phyloP scores from a whole-genome alignment of 2,329 filamentous ascomycete species.

The Clonostachys solani region DNA sequence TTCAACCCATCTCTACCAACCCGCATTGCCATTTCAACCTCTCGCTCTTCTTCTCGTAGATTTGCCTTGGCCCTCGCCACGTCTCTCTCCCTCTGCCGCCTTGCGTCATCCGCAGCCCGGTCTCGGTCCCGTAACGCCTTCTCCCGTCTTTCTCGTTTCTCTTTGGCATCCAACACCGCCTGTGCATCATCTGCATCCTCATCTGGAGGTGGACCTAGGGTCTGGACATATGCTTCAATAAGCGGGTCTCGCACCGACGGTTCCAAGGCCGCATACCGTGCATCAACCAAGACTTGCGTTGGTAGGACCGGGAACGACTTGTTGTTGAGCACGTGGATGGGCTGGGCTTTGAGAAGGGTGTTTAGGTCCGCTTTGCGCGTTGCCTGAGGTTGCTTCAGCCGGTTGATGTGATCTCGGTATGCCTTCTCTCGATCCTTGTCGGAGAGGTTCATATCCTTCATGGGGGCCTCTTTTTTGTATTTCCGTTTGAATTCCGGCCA shows the following conservation, averaged over 20 bases:
- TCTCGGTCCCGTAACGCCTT: slow-evolving; percentile 64
- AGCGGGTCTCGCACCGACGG: slow-evolving; percentile 57
- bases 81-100: slow-evolving; percentile 52
- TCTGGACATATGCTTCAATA: slow-evolving; percentile 62
- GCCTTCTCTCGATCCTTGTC: slow-evolving; percentile 78
- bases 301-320: slow-evolving; percentile 57
- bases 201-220: slow-evolving; percentile 55
- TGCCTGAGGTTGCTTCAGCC: slow-evolving; percentile 61
- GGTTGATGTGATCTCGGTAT: slow-evolving; percentile 70
- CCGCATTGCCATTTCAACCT: slow-evolving; percentile 65
- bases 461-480: slow-evolving; percentile 73
- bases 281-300: slow-evolving; percentile 56
- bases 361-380: slow-evolving; percentile 68
- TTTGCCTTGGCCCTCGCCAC: slow-evolving; percentile 56
- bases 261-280: slow-evolving; percentile 67
- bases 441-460: slow-evolving; percentile 68
- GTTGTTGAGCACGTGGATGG: slow-evolving; percentile 55
- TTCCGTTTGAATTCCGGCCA: slow-evolving; percentile 97
- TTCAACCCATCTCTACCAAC: slow-evolving; percentile 63
- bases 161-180: slow-evolving; percentile 46
- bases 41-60: slow-evolving; percentile 62
- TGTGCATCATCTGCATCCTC: slow-evolving; percentile 30
- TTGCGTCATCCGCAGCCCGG: slow-evolving; percentile 57
- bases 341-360: slow-evolving; percentile 58
- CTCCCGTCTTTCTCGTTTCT: slow-evolving; percentile 56